These are phyloP conservation scores for Hydrangea macrophylla DNA, from an alignment of 148 eudicot genomes.

Conservation along the genomic window DNA sequence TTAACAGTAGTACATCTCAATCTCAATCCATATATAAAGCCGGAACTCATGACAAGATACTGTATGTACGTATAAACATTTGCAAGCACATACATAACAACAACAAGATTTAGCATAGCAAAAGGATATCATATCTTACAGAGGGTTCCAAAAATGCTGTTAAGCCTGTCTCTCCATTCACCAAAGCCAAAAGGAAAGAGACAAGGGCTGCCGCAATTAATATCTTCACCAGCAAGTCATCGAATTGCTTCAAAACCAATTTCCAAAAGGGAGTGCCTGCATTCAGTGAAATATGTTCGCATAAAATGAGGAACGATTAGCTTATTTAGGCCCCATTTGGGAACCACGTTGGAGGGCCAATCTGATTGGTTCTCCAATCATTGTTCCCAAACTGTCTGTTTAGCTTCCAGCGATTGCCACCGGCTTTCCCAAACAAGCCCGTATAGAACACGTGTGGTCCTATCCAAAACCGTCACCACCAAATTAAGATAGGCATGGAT, in stretches of 20 bases:
- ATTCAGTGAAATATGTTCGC: slow-evolving; percentile 17
- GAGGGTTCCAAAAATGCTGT: slow-evolving; percentile 97
- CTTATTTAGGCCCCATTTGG: no score
- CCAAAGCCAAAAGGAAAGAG: slow-evolving; percentile 84
- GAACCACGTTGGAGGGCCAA: no score
- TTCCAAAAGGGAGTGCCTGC: slow-evolving; percentile 98
- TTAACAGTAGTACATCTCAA: neutral
- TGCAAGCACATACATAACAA: neutral
- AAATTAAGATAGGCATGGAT: neutral
- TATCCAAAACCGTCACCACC: neutral
- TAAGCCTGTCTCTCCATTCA: slow-evolving; percentile 93
- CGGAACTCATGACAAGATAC: neutral
- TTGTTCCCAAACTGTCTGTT: no score
- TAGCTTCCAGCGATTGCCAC: no score
- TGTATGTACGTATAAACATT: neutral
- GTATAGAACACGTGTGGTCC: neutral
- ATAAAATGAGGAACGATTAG: slow-evolving; percentile 1
- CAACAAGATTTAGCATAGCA: neutral
- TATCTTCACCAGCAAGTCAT: slow-evolving; percentile 95
- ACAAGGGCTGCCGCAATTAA: slow-evolving; percentile 90
- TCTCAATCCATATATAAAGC: neutral
- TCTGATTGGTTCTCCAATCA: no score
- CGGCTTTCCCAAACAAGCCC: no score
- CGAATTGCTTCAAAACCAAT: slow-evolving; percentile 94
- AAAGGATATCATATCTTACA: slow-evolving; percentile 41